Evolutionary conservation across 1,284 basidiomycete genomes (phyloP).

Genomic region (Schizophyllum amplum): DNA sequence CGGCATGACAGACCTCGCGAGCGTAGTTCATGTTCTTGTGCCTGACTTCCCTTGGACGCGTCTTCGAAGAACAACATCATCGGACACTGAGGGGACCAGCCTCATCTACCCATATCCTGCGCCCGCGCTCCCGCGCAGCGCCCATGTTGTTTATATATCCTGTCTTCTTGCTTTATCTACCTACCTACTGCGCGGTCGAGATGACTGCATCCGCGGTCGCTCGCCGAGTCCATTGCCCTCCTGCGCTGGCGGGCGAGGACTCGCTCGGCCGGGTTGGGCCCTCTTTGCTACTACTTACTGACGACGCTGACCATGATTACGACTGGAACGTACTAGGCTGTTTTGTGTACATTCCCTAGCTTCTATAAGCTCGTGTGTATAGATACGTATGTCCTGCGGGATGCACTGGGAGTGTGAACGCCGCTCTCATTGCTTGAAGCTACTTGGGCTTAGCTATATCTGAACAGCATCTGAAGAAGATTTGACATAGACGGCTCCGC

Average conservation of each 20-base stretch:
- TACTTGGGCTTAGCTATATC: no score
- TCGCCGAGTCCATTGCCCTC: no score
- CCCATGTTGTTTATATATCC: not conserved
- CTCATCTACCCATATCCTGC: not conserved
- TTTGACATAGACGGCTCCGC: no score
- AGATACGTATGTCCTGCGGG: not conserved
- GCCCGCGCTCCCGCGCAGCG: not conserved
- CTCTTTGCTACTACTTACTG: not conserved
- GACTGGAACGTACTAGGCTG: not conserved
- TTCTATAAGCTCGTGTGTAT: not conserved
- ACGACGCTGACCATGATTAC: not conserved
- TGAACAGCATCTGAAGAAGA: no score
- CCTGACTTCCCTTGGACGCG: not conserved
- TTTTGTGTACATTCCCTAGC: not conserved
- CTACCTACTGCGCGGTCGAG: no score
- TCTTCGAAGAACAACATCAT: not conserved
- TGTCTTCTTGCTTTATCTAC: not conserved
- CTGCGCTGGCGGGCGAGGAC: not conserved
- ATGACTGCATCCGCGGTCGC: no score
- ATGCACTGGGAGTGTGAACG: no score
- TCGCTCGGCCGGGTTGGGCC: not conserved
- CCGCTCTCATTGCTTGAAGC: no score
- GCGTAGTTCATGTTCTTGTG: not conserved
- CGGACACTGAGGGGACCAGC: not conserved
- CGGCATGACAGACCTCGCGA: not conserved